A percentile compares a stretch with the other conserved stretches of the same genome.
These are phyloP conservation scores for Clavispora asparagi DNA, from an alignment of 805 yeast genomes.

Conservation along the genomic window DNA sequence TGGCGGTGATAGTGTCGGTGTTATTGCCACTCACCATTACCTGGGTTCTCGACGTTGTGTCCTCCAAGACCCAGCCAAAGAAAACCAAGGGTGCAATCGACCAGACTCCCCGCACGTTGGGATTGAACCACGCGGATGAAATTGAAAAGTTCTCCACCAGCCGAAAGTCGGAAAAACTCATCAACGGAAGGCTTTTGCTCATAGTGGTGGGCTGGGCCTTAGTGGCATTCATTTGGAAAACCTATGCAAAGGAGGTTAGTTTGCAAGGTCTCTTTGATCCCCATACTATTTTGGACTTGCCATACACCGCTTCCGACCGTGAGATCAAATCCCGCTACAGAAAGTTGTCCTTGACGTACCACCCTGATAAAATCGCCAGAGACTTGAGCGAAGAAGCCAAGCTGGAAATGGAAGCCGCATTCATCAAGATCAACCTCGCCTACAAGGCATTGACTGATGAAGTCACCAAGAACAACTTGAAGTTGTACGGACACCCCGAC, in stretches of 20 bases:
- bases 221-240: slow-evolving; percentile 36
- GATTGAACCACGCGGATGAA: slow-evolving; percentile 21
- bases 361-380: slow-evolving; percentile 85
- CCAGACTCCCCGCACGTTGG: slow-evolving; percentile 26
- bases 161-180: slow-evolving; percentile 26
- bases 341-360: slow-evolving; percentile 80
- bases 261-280: slow-evolving; percentile 71
- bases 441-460: slow-evolving; percentile 94
- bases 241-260: slow-evolving; percentile 42
- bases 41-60: slow-evolving; percentile 20
- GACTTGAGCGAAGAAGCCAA: slow-evolving; percentile 54
- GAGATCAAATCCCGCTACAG: slow-evolving; percentile 80
- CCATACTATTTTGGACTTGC: slow-evolving; percentile 74
- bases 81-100: slow-evolving; percentile 27
- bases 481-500: slow-evolving; percentile 94
- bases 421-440: slow-evolving; percentile 82
- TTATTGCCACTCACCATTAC: slow-evolving; percentile 58
- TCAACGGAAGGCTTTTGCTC: slow-evolving; percentile 32
- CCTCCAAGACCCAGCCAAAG: slow-evolving; percentile 15
- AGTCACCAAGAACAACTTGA: slow-evolving; percentile 69
- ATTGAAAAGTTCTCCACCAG: slow-evolving; percentile 23
- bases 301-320: slow-evolving; percentile 61
- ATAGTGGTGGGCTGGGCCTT: slow-evolving; percentile 57
- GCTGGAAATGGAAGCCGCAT: slow-evolving; percentile 62
- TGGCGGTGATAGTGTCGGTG: slow-evolving; percentile 64